Evolutionary conservation across 345 rosid species (phyloP).

Genomic region (Syzygium grande): DNA sequence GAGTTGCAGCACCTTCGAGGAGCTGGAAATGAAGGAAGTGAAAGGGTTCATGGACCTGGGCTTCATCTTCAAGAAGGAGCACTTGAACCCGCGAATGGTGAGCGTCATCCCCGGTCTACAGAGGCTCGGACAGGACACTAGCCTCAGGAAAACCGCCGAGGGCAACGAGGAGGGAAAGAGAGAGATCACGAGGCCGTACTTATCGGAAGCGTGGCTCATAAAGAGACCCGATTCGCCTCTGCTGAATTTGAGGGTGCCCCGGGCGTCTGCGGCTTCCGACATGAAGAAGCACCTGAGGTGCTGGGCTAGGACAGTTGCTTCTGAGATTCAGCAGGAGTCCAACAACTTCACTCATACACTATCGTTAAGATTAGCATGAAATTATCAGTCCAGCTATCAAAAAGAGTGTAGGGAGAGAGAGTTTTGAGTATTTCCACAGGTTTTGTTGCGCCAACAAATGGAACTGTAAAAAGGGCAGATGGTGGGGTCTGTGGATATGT

Average conservation of each 20-base stretch:
- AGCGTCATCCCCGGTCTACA: slow-evolving; percentile 49
- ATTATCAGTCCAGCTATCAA: background rate
- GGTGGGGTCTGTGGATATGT: background rate
- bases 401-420: no score
- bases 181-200: slow-evolving; percentile 32
- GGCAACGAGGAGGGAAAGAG: slow-evolving; percentile 11
- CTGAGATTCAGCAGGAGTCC: slow-evolving; percentile 27
- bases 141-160: background rate
- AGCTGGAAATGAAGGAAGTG: slow-evolving; percentile 60
- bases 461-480: background rate
- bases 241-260: slow-evolving; percentile 31
- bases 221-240: slow-evolving; percentile 47
- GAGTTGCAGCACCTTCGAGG: slow-evolving; percentile 35
- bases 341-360: background rate
- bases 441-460: background rate
- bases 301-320: slow-evolving; percentile 63
- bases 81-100: slow-evolving; percentile 34
- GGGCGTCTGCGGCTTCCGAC: slow-evolving; percentile 21
- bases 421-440: no score
- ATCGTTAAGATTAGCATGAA: background rate
- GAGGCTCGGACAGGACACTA: slow-evolving; percentile 17
- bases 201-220: slow-evolving; percentile 69
- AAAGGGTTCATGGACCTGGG: slow-evolving; percentile 70
- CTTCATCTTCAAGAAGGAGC: slow-evolving; percentile 42
- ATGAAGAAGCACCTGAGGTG: slow-evolving; percentile 49